These are phyloP conservation scores for Pseudogymnoascus sp. DNA, from an alignment of 2,329 filamentous ascomycete species.

Conservation along the genomic window DNA sequence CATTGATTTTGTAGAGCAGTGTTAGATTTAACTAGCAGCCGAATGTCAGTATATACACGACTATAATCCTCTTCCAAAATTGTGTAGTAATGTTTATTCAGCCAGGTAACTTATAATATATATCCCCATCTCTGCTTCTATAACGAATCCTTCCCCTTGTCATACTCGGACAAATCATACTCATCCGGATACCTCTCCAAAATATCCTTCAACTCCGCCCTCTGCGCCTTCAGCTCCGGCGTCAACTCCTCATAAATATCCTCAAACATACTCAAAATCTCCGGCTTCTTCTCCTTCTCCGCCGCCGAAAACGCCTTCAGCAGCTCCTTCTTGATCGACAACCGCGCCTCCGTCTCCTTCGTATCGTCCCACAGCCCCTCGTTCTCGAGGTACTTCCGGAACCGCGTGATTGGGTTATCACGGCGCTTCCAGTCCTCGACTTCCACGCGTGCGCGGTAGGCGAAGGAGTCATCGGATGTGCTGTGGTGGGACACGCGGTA, in stretches of 20 bases:
- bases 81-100: background rate
- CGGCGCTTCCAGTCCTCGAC: constrained; percentile 91
- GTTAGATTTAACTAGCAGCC: background rate
- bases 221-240: constrained; percentile 70
- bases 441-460: constrained; percentile 86
- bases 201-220: constrained; percentile 66
- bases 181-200: constrained; percentile 83
- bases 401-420: constrained; percentile 79
- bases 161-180: constrained; percentile 75
- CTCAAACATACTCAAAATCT: constrained; percentile 67
- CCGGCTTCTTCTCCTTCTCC: constrained; percentile 73
- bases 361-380: constrained; percentile 78
- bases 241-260: constrained; percentile 88
- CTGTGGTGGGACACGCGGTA: constrained; percentile 98
- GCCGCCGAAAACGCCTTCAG: constrained; percentile 78
- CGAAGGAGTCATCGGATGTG: constrained; percentile 94
- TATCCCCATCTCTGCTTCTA: constrained; percentile 2
- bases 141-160: constrained; percentile 52
- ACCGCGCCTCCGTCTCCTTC: constrained; percentile 67
- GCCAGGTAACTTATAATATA: background rate
- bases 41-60: background rate
- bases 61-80: background rate
- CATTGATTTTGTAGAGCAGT: background rate
- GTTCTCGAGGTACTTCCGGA: constrained; percentile 87
- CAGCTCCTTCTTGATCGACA: constrained; percentile 64